Base-by-base conservation (phyloP, 148 eudicot species). In the Amaranthus cruentus region DNA sequence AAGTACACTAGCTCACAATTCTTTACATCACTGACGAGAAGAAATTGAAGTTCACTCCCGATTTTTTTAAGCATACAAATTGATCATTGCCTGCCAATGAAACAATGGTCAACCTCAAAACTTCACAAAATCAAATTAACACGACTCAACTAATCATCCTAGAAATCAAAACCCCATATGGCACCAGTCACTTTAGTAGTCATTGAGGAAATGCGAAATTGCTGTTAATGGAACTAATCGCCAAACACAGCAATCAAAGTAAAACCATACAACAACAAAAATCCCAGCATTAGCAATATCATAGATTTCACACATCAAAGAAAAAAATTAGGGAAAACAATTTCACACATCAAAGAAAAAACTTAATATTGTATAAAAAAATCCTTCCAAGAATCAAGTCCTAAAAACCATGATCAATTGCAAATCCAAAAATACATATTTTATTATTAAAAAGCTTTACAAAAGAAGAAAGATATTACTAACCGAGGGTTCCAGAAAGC, bases 401-500 rank as follows among this genome's bases (percentile, higher is more conserved):
- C 61, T 61, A 28, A n/a, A 43, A 55, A 13, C 52, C 11, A 18
- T 66, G 44, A 63, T 5, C 6, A 13, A 54, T 53, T 69, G 21
- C 58, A 49, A 0, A 51, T 12, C 4, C 56, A 13, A 11, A 42
- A 7, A 6, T 18, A 44, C 11, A 51, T 2, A 48, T 28, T 15
- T 3, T 43, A 50, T 56, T 15, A 54, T 6, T 5, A 6, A 63
- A 51, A n/a, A 53, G n/a, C 42, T 51, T 6, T 18, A 48, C 2
- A 59, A 50, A 56, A 43, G 15, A 12, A 74, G 7, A 15, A 69
- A 21, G 64, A 70, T 52, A 53, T 66, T 55, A 84, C 87, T 78
- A 51, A 88, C 91, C 91, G 58, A 82, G 67, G 9, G 80, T 81
- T 71, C 85, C 78, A 44, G 80, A 81, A 47, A 83, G 66, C 7